Base-by-base conservation (phyloP, 169 alveolate species). In the Toxoplasma gondii region DNA sequence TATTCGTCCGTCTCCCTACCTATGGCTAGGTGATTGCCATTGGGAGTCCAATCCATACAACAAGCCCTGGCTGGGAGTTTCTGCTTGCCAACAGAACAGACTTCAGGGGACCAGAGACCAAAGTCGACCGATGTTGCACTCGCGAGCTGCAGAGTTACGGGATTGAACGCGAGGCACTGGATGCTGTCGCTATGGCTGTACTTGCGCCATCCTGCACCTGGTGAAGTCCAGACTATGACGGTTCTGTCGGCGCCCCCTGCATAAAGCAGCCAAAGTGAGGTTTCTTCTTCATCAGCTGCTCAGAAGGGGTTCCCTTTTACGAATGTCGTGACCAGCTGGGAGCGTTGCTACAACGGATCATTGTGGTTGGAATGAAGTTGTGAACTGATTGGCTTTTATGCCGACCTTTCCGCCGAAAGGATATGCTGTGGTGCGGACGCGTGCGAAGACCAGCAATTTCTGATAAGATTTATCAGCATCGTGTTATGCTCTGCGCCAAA, bases 1-100 rank as follows among this genome's bases (percentile, higher is more conserved):
- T 49, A 49, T 49, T 49, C 58, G 58, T 49, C 58, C 58, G 58
- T 49, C 58, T 49, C 22, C 91, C 44, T 34, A 86, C 99, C 99
- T 86, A 97, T 93, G 43, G 98, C 98, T 16, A 98, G 92, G 34
- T 94, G 80, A 69, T 95, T 78, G 22, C 99, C 99, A 93, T 98
- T 98, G 44, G 98, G 95, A 83, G 98, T 94, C 99, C 99, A 98
- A 45, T 97, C 97, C 80, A 95, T 88, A 70, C 96, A 87, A 38
- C 95, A 82, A 5, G 97, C 95, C 92, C 97, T 98, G 27, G 97
- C 94, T 27, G 96, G 95, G 0, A 78, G 87, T 34, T 39, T 78
- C 87, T 38, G 87, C 87, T 78, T 78, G 87, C 87, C 87, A 12
- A 78, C 87, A 34, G 87, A 78, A 22, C 41, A 39, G 4, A 78